A percentile compares a stretch with the other conserved stretches of the same genome.
phyloP scores from a whole-genome alignment of 331 rosid species.

The Quercus lobata region DNA sequence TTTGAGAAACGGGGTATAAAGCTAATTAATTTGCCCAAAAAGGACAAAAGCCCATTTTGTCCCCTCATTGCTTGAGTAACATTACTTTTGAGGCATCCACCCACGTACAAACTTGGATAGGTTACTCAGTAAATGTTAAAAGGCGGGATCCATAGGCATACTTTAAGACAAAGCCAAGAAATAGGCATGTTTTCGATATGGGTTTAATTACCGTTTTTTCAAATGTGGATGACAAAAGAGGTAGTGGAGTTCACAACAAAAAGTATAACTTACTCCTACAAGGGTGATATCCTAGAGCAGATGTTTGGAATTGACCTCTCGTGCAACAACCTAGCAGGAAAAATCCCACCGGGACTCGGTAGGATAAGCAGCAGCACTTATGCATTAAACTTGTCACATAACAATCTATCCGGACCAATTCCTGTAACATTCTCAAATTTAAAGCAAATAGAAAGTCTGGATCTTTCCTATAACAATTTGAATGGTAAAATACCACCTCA shows the following conservation, averaged over 20 bases:
- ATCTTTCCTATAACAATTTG: too few species aligned
- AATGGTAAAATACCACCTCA: not conserved
- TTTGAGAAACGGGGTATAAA: too few species aligned
- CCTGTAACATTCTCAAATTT: constrained; percentile 10
- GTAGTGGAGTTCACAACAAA: constrained; percentile 7
- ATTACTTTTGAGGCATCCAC: not conserved
- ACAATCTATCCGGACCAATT: not conserved
- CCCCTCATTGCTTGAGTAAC: constrained; percentile 13
- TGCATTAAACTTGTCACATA: constrained; percentile 5
- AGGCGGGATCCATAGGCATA: too few species aligned
- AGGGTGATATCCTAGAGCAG: constrained; percentile 4
- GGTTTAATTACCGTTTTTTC: too few species aligned
- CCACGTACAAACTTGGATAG: too few species aligned
- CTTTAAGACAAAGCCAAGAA: too few species aligned
- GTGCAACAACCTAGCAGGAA: not conserved
- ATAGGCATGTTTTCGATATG: too few species aligned
- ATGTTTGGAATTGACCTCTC: constrained; percentile 18
- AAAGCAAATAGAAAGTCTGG: constrained; percentile 8
- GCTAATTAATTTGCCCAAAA: too few species aligned
- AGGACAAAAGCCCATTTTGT: too few species aligned
- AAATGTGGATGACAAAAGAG: too few species aligned
- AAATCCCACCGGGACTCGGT: constrained; percentile 10
- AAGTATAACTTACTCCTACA: constrained; percentile 2
- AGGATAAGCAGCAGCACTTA: not conserved
- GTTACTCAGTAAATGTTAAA: too few species aligned